Base-by-base conservation (phyloP, 371 early-diverging fungal genomes). In the Saksenaea vasiformis region DNA sequence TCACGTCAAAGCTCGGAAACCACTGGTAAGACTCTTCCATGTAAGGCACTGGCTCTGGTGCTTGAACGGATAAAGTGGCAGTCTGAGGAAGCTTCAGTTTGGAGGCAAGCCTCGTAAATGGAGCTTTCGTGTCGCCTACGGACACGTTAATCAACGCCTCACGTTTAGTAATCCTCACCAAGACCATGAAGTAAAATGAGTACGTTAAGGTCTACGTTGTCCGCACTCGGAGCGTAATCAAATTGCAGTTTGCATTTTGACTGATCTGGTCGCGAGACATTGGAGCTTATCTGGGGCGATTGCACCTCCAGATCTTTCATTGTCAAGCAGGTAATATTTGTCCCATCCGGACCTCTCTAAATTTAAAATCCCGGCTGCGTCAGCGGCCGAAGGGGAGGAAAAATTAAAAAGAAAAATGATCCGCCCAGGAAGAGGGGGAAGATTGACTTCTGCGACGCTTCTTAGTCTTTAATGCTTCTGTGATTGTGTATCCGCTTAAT, bases 111-210 rank as follows among this genome's bases (percentile, higher is more conserved):
- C 73, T 72, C 22, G 79, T 51, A 69, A 90, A 90, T 26, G 90
- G 89, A 28, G 67, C 67, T 39, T 80, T 79, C 55, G 84, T 78
- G 66, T 86, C 87, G 8, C 87, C 82, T 80, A 53, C 2, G 17
- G 10, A 44, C 54, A 8, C 22, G 39, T 47, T 38, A 24, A 17
- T 1, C 11, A 28, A 17, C 56, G 14, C 26, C 10, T 35, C 8
- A 9, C 19, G 24, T 55, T 22, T 27, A 11, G 0, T 17, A 2
- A 17, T 36, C 78, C 31, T 51, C 70, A 81, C 81, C 92, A 31
- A 92, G 78, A 26, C 92, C 92, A 67, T 92, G 92, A 24, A 90
- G 73, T 17, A 90, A 77, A 39, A 92, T 70, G n/a, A 92, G 84
- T n/a, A 90, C 64, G 72, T 90, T 89, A 60, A 71, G 70, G 62